Evolutionary conservation across 1,284 basidiomycete species (phyloP).

Genomic region (Meira nashicola): DNA sequence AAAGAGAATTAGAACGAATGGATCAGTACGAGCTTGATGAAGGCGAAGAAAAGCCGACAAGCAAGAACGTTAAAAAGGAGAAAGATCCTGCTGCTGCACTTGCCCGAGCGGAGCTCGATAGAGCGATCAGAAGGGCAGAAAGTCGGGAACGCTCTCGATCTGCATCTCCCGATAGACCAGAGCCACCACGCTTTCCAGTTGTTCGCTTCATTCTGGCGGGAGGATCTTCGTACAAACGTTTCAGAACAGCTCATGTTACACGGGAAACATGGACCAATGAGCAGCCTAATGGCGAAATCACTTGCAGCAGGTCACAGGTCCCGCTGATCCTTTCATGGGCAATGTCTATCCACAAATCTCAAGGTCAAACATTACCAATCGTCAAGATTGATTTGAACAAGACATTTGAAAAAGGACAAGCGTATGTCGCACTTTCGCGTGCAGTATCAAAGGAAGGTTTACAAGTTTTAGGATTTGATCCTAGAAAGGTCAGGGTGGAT

Average conservation of each 20-base stretch:
- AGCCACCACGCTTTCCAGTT: slow-evolving; percentile 32
- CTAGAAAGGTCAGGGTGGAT: slow-evolving; percentile 19
- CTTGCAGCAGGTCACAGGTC: slow-evolving; percentile 41
- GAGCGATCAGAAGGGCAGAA: slow-evolving; percentile 1
- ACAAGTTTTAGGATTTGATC: slow-evolving; percentile 75
- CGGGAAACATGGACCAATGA: slow-evolving; percentile 54
- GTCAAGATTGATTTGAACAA: slow-evolving; percentile 46
- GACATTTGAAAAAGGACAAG: slow-evolving; percentile 60
- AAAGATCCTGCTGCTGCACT: not conserved
- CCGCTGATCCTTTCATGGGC: slow-evolving; percentile 52
- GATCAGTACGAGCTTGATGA: not conserved
- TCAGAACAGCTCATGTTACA: slow-evolving; percentile 32
- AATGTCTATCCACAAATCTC: slow-evolving; percentile 52
- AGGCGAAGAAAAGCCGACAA: not conserved
- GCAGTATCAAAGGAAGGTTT: slow-evolving; percentile 86
- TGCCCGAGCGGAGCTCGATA: not conserved
- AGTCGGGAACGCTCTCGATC: slow-evolving; percentile 3
- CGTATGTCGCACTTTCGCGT: slow-evolving; percentile 91
- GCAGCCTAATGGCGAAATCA: slow-evolving; percentile 52
- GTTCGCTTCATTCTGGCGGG: slow-evolving; percentile 39
- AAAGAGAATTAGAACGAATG: not conserved
- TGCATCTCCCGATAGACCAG: slow-evolving; percentile 7
- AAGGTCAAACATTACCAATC: slow-evolving; percentile 49
- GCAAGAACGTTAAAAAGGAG: not conserved
- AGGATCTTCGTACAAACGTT: slow-evolving; percentile 15